These are phyloP conservation scores for Rhynchosporium secalis DNA, from an alignment of 2,329 filamentous ascomycete genomes.

Conservation along the genomic window DNA sequence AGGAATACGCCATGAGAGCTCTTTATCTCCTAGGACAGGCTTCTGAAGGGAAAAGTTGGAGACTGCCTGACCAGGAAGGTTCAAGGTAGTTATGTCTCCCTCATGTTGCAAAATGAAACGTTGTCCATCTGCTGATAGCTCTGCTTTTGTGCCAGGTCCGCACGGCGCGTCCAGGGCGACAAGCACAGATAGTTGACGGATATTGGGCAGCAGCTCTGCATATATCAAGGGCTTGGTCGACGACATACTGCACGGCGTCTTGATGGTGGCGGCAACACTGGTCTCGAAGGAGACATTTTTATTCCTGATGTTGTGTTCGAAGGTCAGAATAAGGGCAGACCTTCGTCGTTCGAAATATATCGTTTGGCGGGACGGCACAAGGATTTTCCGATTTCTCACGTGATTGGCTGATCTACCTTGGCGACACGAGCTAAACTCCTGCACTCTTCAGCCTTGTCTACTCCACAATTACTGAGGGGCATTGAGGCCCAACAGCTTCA, in stretches of 20 bases:
- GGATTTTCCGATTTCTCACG: background rate
- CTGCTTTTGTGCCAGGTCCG: constrained; percentile 34
- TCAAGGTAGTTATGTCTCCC: constrained; percentile 41
- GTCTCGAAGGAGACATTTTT: constrained; percentile 9
- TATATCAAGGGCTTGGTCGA: constrained; percentile 47
- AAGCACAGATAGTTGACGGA: constrained; percentile 62
- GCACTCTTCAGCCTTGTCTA: constrained; percentile 20
- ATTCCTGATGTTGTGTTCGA: background rate
- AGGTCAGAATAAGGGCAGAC: background rate
- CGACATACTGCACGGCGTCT: constrained; percentile 21
- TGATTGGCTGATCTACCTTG: constrained; percentile 4
- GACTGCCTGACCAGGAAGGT: constrained; percentile 43
- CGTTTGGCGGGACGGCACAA: background rate
- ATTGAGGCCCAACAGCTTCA: constrained; percentile 27
- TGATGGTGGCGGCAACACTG: background rate
- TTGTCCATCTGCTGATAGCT: constrained; percentile 48
- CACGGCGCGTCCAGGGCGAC: constrained; percentile 49
- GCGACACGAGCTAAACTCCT: background rate
- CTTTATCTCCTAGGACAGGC: constrained; percentile 35
- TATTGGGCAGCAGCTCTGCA: constrained; percentile 64
- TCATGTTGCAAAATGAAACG: constrained; percentile 52
- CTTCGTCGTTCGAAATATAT: constrained; percentile 3
- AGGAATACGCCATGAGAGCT: constrained; percentile 58
- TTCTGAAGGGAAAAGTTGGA: constrained; percentile 25
- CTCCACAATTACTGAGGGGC: constrained; percentile 18